Evolutionary conservation across 768 basidiomycete genomes (phyloP), one percentile per base, ranked within the genome.

Genomic region (Panaeolus cyanescens): DNA sequence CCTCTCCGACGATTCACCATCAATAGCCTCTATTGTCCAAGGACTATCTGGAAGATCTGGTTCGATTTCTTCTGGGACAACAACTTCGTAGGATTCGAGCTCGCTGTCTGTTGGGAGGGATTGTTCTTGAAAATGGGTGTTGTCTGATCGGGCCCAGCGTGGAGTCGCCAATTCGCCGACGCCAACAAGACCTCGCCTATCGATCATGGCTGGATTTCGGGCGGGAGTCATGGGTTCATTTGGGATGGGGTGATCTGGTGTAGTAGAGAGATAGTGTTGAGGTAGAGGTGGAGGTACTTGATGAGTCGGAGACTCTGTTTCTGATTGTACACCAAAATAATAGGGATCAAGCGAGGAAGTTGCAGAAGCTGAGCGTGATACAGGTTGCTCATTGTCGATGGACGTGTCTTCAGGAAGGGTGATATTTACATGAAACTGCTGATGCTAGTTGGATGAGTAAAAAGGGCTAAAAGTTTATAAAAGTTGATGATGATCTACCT

Each of bases 131-230:
- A 59, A 28, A 33, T 55, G 55, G 5, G 61, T 53, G 15, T 61
- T 74, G 54, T 83, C 81, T 30, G 77, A 72, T 70, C 84, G 85
- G 62, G 84, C 83, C 96, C 95, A 99, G 62, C 95, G 85, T 54
- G 97, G 97, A n/a, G 97, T 99, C 19, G 95, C 80, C 32, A 99
- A 85, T 75, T 99, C 97, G 34, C 97, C 97, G 5, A 99, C 92
- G 25, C 97, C 97, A 57, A 99, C 87, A 37, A 99, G 86, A 34
- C 88, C 91, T 17, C 87, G 83, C 60, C 97, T 83, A 77, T 99
- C 95, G 62, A 95, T 94, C 65, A 78, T 72, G 20, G 91, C 86
- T 20, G 91, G 90, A 76, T 94, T 89, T 61, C 85, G 83, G 32
- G 83, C 88, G 8, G 93, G 93, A 0, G 92, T 92, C 34, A 85